phyloP scores from a whole-genome alignment of 2,329 filamentous ascomycete genomes.

The Elsinoe arachidis region DNA sequence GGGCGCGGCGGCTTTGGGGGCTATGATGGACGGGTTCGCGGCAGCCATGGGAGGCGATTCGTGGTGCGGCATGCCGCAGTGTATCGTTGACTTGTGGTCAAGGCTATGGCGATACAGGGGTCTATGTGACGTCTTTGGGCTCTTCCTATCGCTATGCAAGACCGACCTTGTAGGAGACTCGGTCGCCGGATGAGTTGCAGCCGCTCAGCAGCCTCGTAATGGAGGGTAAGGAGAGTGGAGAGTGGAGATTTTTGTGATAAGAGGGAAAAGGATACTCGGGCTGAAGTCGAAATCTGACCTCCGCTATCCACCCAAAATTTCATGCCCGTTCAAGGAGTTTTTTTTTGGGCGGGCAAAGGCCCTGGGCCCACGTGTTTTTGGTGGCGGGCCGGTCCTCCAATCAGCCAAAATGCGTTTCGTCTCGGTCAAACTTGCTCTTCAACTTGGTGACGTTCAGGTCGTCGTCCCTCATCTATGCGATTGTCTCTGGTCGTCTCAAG shows the following conservation, averaged over 20 bases:
- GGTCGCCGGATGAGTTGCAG: too few species aligned
- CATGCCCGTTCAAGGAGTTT: constrained; percentile 11
- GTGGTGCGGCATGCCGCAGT: constrained; percentile 38
- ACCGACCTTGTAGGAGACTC: too few species aligned
- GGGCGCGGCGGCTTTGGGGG: constrained; percentile 37
- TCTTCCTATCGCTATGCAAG: not conserved
- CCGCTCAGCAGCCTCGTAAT: not conserved
- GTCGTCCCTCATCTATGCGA: not conserved
- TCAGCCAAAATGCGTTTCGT: not conserved
- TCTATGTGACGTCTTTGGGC: not conserved
- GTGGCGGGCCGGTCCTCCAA: constrained; percentile 8
- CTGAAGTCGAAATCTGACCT: constrained; percentile 7
- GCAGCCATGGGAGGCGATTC: constrained; percentile 42
- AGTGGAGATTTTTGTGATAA: constrained; percentile 8
- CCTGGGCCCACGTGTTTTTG: not conserved
- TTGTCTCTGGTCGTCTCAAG: too few species aligned
- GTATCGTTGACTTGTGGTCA: not conserved
- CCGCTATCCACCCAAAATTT: not conserved
- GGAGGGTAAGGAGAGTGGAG: not conserved
- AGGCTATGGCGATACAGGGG: not conserved
- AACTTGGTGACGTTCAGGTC: not conserved
- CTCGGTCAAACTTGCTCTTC: not conserved
- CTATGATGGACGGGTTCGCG: constrained; percentile 33
- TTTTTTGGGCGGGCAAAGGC: not conserved
- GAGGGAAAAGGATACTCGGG: not conserved